phyloP scores from a whole-genome alignment of 345 rosid species.

The Syzygium aromaticum region DNA sequence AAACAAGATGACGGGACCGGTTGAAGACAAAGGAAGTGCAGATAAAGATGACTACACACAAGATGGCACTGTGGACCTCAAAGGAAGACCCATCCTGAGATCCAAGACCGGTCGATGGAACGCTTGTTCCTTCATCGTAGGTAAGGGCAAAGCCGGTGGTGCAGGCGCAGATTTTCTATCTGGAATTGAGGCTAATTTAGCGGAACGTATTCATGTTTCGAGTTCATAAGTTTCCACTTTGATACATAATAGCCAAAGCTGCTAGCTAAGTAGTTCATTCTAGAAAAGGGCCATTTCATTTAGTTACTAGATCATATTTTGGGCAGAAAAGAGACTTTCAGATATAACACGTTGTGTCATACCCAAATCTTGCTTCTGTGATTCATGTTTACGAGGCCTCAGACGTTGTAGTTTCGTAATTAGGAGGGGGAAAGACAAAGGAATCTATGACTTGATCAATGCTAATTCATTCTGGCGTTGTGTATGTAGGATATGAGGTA shows the following conservation, averaged over 20 bases:
- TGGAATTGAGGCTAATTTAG: not conserved
- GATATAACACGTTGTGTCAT: not conserved
- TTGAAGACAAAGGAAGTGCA: conserved; percentile 23
- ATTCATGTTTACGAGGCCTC: not conserved
- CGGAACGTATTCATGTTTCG: not conserved
- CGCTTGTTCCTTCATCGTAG: conserved; percentile 53
- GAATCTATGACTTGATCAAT: not conserved
- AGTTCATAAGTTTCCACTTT: not conserved
- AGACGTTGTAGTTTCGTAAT: not conserved
- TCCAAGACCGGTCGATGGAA: conserved; percentile 48
- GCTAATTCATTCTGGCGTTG: not conserved
- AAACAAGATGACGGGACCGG: not conserved
- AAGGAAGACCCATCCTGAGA: conserved; percentile 38
- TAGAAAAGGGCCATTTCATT: not conserved
- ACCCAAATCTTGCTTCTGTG: not conserved
- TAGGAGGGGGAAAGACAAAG: not conserved
- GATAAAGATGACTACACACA: conserved; percentile 26
- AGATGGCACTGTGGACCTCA: conserved; percentile 54
- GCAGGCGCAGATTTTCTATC: not conserved
- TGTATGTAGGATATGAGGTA: conserved; percentile 38
- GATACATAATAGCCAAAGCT: not conserved
- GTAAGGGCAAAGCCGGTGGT: conserved; percentile 7
- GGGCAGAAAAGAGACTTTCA: not conserved
- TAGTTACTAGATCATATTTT: not conserved
- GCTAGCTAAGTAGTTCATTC: not conserved